phyloP scores from a whole-genome alignment of 352 stramenopile species.

The Phytophthora vignae region DNA sequence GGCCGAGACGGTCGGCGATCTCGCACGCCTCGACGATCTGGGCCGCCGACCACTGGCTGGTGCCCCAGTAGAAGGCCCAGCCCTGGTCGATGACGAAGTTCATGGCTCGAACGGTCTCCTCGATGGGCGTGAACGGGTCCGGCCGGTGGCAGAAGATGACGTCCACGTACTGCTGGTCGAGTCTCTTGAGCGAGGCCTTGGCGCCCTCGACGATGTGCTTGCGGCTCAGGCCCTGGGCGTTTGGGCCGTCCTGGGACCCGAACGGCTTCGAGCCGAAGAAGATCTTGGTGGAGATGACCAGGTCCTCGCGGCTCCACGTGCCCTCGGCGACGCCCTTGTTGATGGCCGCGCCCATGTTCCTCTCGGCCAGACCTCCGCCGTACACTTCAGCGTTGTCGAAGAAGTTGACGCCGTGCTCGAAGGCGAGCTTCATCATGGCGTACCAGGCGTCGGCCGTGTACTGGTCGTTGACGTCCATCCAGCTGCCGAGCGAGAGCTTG shows the following conservation, averaged over 20 bases:
- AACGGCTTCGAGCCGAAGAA: conserved; percentile 27
- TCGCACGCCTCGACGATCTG: conserved; percentile 56
- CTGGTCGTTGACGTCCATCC: conserved; percentile 29
- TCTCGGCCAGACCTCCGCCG: conserved; percentile 30
- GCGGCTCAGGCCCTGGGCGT: conserved; percentile 40
- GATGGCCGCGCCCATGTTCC: conserved; percentile 42
- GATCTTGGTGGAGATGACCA: conserved; percentile 62
- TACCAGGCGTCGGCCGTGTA: conserved; percentile 37
- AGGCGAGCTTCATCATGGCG: conserved; percentile 31
- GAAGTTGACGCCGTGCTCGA: conserved; percentile 55
- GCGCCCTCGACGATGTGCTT: conserved; percentile 64
- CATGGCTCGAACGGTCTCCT: conserved; percentile 63
- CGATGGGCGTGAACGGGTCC: conserved; percentile 45
- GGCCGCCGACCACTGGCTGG: conserved; percentile 53
- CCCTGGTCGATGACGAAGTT: conserved; percentile 44
- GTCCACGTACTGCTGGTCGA: conserved; percentile 50
- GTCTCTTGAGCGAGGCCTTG: conserved; percentile 42
- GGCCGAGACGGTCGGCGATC: conserved; percentile 42
- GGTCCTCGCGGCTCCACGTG: conserved; percentile 43
- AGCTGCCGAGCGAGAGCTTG: conserved; percentile 42
- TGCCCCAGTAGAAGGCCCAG: conserved; percentile 48
- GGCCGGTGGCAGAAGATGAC: conserved; percentile 47
- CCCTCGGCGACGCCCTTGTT: conserved; percentile 23
- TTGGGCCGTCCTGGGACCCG: conserved; percentile 12
- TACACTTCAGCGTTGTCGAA: conserved; percentile 58